A percentile compares a stretch with the other conserved stretches of the same genome.
phyloP scores from a whole-genome alignment of 257 asterid species.

The Rehmannia glutinosa region DNA sequence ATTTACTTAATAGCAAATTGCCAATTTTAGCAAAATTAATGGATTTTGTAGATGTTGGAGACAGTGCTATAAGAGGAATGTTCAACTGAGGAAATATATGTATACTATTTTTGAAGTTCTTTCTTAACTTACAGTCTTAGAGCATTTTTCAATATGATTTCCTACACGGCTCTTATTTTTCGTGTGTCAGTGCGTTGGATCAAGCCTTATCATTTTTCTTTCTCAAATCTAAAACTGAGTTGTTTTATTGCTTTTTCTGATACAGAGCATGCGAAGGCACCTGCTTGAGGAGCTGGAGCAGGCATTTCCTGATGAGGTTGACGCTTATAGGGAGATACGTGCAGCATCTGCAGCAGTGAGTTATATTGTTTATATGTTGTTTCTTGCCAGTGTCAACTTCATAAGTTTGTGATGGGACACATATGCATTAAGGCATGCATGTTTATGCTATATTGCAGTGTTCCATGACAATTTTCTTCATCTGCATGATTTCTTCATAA shows the following conservation, averaged over 20 bases:
- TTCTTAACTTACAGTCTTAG: no score
- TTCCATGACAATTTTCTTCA: not conserved
- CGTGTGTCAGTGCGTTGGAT: not conserved
- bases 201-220: not conserved
- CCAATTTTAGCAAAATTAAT: no score
- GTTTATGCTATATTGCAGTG: not conserved
- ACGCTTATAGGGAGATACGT: constrained; percentile 44
- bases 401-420: not conserved
- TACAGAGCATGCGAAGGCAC: constrained; percentile 24
- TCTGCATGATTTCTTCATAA: not conserved
- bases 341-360: constrained; percentile 57
- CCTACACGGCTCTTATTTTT: not conserved
- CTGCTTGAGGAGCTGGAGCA: constrained; percentile 55
- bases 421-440: not conserved
- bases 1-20: no score
- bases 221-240: not conserved
- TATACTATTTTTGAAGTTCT: no score
- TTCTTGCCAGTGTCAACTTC: not conserved
- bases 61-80: no score
- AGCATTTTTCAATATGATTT: not conserved
- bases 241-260: not conserved
- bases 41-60: no score
- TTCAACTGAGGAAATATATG: no score
- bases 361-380: not conserved
- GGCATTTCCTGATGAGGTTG: constrained; percentile 55